Evolutionary conservation across 805 yeast genomes (phyloP).

Genomic region (Ogataea pini): DNA sequence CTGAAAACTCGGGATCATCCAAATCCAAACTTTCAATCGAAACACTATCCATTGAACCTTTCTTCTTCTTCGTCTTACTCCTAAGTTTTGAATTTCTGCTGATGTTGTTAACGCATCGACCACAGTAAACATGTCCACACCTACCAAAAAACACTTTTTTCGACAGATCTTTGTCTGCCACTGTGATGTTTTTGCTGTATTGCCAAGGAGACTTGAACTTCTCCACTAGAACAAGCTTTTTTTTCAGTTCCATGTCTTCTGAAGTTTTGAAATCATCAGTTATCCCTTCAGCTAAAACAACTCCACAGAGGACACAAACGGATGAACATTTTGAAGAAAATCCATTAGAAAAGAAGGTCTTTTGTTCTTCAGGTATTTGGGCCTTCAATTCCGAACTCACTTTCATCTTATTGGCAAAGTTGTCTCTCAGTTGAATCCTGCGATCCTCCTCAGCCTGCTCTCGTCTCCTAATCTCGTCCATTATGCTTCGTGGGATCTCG

Average conservation of each 20-base stretch:
- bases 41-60: slow-evolving; percentile 20
- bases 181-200: slow-evolving; percentile 48
- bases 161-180: slow-evolving; percentile 59
- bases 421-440: slow-evolving; percentile 24
- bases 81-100: slow-evolving; percentile 35
- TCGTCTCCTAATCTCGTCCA: slow-evolving; percentile 30
- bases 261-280: slow-evolving; percentile 47
- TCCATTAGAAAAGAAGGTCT: slow-evolving; percentile 24
- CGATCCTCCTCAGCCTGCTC: slow-evolving; percentile 33
- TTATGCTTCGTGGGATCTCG: slow-evolving; percentile 30
- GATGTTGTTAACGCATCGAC: slow-evolving; percentile 75
- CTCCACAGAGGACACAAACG: slow-evolving; percentile 71
- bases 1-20: slow-evolving; percentile 45
- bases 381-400: slow-evolving; percentile 17
- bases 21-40: slow-evolving; percentile 30
- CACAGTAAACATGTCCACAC: slow-evolving; percentile 89
- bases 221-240: slow-evolving; percentile 28
- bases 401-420: slow-evolving; percentile 26
- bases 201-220: slow-evolving; percentile 64
- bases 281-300: slow-evolving; percentile 70
- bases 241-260: slow-evolving; percentile 26
- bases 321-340: slow-evolving; percentile 40
- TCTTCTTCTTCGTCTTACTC: slow-evolving; percentile 23
- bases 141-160: slow-evolving; percentile 61
- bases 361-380: slow-evolving; percentile 16